These are phyloP conservation scores for Mycena vulgaris DNA, from an alignment of 768 basidiomycete genomes.

Conservation along the genomic window DNA sequence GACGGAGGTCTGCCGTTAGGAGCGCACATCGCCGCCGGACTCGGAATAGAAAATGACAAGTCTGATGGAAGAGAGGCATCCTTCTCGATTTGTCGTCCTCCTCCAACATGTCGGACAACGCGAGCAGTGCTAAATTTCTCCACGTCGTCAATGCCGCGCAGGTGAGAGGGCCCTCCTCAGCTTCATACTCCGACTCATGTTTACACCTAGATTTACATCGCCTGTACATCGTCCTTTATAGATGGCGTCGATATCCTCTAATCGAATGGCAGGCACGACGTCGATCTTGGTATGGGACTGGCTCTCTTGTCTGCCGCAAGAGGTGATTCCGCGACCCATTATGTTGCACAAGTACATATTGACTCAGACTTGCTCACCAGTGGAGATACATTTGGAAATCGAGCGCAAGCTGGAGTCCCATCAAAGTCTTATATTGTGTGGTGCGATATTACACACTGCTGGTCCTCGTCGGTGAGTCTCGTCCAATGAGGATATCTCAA, in stretches of 20 bases:
- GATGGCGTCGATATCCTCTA: neutral
- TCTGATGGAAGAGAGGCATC: too few species aligned
- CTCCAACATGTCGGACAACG: conserved; percentile 23
- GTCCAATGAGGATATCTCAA: neutral
- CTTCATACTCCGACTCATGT: neutral
- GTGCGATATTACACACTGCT: conserved; percentile 36
- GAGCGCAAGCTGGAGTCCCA: conserved; percentile 21
- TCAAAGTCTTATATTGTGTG: conserved; percentile 34
- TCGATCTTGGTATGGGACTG: conserved; percentile 39
- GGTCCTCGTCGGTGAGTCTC: conserved; percentile 35
- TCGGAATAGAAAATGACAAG: too few species aligned
- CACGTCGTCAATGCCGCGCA: conserved; percentile 27
- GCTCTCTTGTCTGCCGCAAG: conserved; percentile 39
- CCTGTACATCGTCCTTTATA: conserved; percentile 19
- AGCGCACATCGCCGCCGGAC: too few species aligned
- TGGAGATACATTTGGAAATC: conserved; percentile 36
- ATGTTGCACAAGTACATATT: too few species aligned
- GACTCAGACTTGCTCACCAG: too few species aligned
- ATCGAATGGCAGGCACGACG: conserved; percentile 27
- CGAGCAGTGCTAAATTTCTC: neutral
- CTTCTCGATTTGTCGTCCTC: neutral
- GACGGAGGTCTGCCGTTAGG: too few species aligned
- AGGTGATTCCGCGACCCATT: conserved; percentile 1
- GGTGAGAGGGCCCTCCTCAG: neutral
- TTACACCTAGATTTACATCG: conserved; percentile 31